Conservation (phyloP, 2,329 filamentous ascomycete species). For the Monilinia fructicola region DNA sequence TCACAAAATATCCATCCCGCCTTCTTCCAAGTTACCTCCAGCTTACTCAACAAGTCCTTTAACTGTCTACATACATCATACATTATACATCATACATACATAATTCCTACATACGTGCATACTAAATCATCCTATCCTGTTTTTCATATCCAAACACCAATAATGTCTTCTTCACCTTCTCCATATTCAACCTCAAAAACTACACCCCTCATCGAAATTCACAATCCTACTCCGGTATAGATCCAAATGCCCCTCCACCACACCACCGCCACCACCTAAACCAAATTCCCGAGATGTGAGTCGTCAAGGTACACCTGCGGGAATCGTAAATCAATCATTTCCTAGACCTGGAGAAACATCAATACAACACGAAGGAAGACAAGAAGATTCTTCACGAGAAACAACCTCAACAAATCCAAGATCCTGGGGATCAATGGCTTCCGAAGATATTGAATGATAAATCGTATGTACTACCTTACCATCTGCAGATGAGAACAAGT, state of each 20-base stretch:
- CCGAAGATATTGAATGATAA: conserved; percentile 76
- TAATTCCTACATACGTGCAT: too few species aligned
- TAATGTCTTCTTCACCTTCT: conserved; percentile 33
- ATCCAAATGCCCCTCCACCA: conserved; percentile 60
- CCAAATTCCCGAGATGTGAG: conserved; percentile 67
- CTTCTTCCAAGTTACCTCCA: too few species aligned
- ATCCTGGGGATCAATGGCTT: conserved; percentile 73
- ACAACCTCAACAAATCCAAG: conserved; percentile 45
- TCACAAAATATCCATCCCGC: too few species aligned
- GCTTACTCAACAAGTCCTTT: too few species aligned
- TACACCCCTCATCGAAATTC: conserved; percentile 32
- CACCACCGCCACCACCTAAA: conserved; percentile 71
- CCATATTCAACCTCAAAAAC: conserved; percentile 30
- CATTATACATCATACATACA: too few species aligned
- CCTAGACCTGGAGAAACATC: conserved; percentile 35
- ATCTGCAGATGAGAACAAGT: neutral
- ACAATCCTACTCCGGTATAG: conserved; percentile 40
- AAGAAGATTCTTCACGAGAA: conserved; percentile 26
- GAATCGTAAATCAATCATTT: conserved; percentile 40
- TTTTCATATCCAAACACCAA: neutral
- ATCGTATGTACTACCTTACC: conserved; percentile 58
- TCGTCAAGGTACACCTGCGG: conserved; percentile 62
- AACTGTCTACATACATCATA: neutral
- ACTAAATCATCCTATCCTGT: too few species aligned
- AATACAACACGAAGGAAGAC: conserved; percentile 26